These are phyloP conservation scores for Jamesozyma rosinii DNA, from an alignment of 805 yeast genomes.

Conservation along the genomic window DNA sequence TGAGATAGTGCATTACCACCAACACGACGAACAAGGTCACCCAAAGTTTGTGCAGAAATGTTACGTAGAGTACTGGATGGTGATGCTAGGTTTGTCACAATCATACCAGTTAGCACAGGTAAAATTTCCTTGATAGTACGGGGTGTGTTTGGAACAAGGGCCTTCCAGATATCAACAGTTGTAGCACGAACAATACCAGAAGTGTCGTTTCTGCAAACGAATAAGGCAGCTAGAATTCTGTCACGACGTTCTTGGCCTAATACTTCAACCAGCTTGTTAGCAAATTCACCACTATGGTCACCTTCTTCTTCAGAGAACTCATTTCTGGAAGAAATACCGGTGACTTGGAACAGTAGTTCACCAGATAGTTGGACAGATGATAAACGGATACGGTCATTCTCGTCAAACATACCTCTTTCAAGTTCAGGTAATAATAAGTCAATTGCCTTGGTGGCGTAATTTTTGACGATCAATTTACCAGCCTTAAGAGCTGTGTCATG, in stretches of 20 bases:
- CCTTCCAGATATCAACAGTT: constrained; percentile 92
- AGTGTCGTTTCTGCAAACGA: constrained; percentile 88
- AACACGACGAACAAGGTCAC: constrained; percentile 89
- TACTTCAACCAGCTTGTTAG: constrained; percentile 58
- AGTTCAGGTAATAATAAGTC: constrained; percentile 89
- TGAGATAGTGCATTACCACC: constrained; percentile 81
- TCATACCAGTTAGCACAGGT: constrained; percentile 69
- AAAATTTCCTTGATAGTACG: constrained; percentile 85
- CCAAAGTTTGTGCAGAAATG: constrained; percentile 87
- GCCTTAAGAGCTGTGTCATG: constrained; percentile 86
- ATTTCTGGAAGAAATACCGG: constrained; percentile 76
- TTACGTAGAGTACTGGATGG: constrained; percentile 66
- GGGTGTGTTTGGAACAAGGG: constrained; percentile 92
- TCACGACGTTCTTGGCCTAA: constrained; percentile 87
- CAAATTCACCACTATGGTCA: constrained; percentile 42
- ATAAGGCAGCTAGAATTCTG: constrained; percentile 72
- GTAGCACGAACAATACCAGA: constrained; percentile 81
- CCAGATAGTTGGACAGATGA: constrained; percentile 94
- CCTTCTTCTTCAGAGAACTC: constrained; percentile 45
- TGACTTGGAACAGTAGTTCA: constrained; percentile 84
- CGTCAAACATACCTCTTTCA: constrained; percentile 78
- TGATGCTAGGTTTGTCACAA: constrained; percentile 79
- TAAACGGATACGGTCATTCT: constrained; percentile 75
- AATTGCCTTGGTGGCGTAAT: constrained; percentile 86
- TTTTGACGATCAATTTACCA: constrained; percentile 82